These are phyloP conservation scores for Diutina ranongensis DNA, from an alignment of 1,139 yeast species.

Conservation along the genomic window DNA sequence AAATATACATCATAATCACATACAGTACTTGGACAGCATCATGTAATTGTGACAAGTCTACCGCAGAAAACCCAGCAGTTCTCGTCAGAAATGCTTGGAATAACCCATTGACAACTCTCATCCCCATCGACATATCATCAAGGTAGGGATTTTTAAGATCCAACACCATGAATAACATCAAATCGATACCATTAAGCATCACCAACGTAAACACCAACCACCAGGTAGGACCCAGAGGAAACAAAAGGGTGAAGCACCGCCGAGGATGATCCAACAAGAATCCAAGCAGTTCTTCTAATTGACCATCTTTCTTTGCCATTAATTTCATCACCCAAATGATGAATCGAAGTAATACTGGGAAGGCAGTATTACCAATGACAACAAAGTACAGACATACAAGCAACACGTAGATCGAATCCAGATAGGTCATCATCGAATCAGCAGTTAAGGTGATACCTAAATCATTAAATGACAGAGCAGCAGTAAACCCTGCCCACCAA, in stretches of 20 bases:
- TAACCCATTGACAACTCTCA: slow-evolving; percentile 66
- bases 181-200: slow-evolving; percentile 62
- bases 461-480: slow-evolving; percentile 71
- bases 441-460: slow-evolving; percentile 74
- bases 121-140: slow-evolving; percentile 46
- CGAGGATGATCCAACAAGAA: slow-evolving; percentile 92
- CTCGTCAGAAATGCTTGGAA: slow-evolving; percentile 89
- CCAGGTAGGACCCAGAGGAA: slow-evolving; percentile 93
- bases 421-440: slow-evolving; percentile 62
- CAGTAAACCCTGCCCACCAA: slow-evolving; percentile 91
- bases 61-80: slow-evolving; percentile 81
- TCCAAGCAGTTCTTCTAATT: slow-evolving; percentile 65
- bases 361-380: slow-evolving; percentile 87
- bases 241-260: slow-evolving; percentile 85
- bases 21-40: slow-evolving; percentile 92
- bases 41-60: slow-evolving; percentile 59
- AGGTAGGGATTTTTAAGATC: slow-evolving; percentile 49
- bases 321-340: slow-evolving; percentile 72
- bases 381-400: slow-evolving; percentile 56
- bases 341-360: slow-evolving; percentile 70
- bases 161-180: slow-evolving; percentile 65
- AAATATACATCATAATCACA: slow-evolving; percentile 95
- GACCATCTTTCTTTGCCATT: slow-evolving; percentile 52
- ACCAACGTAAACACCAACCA: slow-evolving; percentile 75
- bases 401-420: slow-evolving; percentile 50